Percentiles rank a stretch among this genome's conserved stretches.
These are phyloP conservation scores for Ophiosphaerella korrae DNA, from an alignment of 2,329 filamentous ascomycete genomes.

Conservation along the genomic window DNA sequence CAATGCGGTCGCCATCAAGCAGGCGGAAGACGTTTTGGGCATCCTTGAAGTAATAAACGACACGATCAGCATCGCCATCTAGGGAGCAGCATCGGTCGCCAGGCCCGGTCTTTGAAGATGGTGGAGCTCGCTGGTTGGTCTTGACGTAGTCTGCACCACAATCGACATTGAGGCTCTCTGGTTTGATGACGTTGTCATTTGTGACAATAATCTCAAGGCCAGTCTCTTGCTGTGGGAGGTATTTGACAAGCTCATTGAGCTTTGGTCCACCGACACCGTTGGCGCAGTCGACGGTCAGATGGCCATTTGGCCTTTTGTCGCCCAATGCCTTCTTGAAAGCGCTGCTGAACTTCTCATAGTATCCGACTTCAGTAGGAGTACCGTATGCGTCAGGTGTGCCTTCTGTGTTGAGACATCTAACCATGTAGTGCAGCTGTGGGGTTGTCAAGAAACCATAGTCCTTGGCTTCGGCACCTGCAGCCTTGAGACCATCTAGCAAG, in stretches of 20 bases:
- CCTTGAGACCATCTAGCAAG: conserved; percentile 78
- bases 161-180: conserved; percentile 86
- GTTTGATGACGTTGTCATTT: conserved; percentile 91
- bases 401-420: conserved; percentile 91
- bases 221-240: conserved; percentile 70
- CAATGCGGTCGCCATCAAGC: conserved; percentile 95
- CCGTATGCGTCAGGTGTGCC: conserved; percentile 88
- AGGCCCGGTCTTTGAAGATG: conserved; percentile 75
- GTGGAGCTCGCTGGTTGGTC: conserved; percentile 90
- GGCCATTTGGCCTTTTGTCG: conserved; percentile 70
- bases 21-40: conserved; percentile 84
- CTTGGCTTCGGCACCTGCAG: conserved; percentile 72
- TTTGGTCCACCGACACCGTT: conserved; percentile 97
- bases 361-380: conserved; percentile 84
- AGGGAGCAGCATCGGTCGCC: conserved; percentile 86
- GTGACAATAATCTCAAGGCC: conserved; percentile 81
- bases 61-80: conserved; percentile 92
- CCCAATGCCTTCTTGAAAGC: conserved; percentile 86
- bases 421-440: conserved; percentile 96
- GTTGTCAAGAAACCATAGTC: conserved; percentile 94
- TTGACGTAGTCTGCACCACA: conserved; percentile 98
- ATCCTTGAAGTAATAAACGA: conserved; percentile 94
- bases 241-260: conserved; percentile 82
- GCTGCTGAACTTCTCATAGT: conserved; percentile 87
- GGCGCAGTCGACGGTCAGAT: conserved; percentile 88